phyloP scores from a whole-genome alignment of 106 monocot species.

The Allium sativum region DNA sequence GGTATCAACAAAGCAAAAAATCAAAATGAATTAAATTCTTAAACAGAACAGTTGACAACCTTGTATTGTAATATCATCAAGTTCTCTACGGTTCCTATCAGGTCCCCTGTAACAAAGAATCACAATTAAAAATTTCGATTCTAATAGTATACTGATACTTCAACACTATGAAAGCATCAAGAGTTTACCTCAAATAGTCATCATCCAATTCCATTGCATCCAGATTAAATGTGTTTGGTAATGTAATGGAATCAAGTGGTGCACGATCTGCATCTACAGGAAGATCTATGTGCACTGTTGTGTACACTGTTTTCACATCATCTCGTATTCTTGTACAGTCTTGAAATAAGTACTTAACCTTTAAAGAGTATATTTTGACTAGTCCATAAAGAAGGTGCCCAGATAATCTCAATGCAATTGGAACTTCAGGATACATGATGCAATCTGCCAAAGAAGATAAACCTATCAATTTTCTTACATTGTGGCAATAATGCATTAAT shows the following conservation, averaged over 20 bases:
- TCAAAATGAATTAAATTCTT: no score
- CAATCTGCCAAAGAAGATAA: slow-evolving; percentile 1
- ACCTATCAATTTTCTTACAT: no score
- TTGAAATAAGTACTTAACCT: slow-evolving; percentile 70
- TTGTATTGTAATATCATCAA: slow-evolving; percentile 63
- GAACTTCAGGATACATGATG: slow-evolving; percentile 77
- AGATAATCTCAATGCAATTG: slow-evolving; percentile 81
- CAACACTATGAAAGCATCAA: neutral
- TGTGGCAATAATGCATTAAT: no score
- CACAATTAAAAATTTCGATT: neutral
- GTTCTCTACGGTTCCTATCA: slow-evolving; percentile 42
- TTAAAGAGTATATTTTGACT: slow-evolving; percentile 78
- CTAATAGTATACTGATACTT: neutral
- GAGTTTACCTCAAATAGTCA: slow-evolving; percentile 27
- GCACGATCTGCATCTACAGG: slow-evolving; percentile 51
- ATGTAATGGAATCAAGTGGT: slow-evolving; percentile 54
- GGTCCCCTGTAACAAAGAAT: slow-evolving; percentile 21
- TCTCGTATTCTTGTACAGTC: slow-evolving; percentile 53
- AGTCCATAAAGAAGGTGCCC: slow-evolving; percentile 80
- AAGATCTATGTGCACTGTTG: slow-evolving; percentile 41
- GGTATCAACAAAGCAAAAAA: slow-evolving; percentile 3
- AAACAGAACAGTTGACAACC: slow-evolving; percentile 21
- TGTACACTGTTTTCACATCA: slow-evolving; percentile 34
- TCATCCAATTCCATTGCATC: slow-evolving; percentile 63
- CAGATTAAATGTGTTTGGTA: slow-evolving; percentile 71